These are phyloP conservation scores for Scedosporium apiospermum DNA, from an alignment of 2,329 filamentous ascomycete species.

Conservation along the genomic window DNA sequence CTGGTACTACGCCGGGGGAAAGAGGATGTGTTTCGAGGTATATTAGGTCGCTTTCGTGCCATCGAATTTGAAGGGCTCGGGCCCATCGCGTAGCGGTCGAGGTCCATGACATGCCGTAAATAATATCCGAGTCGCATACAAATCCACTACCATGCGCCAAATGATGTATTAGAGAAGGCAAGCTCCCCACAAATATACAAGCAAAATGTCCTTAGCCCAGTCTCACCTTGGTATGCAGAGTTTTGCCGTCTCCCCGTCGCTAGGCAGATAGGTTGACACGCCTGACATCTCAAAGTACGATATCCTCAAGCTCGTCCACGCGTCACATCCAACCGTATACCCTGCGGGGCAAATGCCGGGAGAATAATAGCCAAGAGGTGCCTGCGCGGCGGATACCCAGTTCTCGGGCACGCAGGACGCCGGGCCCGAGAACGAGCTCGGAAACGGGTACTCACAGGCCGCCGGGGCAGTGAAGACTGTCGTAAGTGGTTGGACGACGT, in stretches of 20 bases:
- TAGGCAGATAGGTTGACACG: background rate
- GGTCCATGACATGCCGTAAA: background rate
- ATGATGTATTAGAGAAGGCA: background rate
- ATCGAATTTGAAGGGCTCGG: background rate
- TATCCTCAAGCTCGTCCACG: background rate
- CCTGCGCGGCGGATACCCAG: background rate
- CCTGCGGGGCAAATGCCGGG: background rate
- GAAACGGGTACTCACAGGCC: background rate
- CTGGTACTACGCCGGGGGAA: background rate
- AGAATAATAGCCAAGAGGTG: background rate
- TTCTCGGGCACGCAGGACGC: background rate
- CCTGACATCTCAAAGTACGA: background rate
- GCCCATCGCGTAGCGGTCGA: background rate
- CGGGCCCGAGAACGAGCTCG: background rate
- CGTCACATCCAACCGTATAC: background rate
- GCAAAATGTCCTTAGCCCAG: background rate
- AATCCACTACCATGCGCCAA: background rate
- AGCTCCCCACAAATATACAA: background rate
- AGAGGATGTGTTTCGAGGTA: background rate
- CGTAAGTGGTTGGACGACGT: background rate
- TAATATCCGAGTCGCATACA: background rate
- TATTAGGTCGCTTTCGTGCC: background rate
- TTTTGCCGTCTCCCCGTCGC: background rate
- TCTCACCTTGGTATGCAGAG: background rate
- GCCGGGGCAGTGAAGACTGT: background rate